Base-by-base conservation (phyloP, 768 basidiomycete species). In the Podaxis pistillaris region DNA sequence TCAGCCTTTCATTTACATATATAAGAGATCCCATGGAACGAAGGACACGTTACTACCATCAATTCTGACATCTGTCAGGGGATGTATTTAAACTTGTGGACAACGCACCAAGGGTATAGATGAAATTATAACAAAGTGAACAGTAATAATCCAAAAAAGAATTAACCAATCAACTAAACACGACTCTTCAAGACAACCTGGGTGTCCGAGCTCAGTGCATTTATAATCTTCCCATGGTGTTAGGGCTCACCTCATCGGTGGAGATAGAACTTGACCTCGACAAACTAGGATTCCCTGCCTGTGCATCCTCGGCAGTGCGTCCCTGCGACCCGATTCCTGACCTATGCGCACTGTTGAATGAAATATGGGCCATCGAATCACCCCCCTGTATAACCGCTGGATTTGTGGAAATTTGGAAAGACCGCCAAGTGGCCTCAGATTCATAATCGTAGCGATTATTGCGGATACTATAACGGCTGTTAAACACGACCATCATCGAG, bases 401-500 rank as follows among this genome's bases (percentile, higher is more conserved):
- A 22, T 12, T 8, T 26, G 22, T 24, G 24, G 24, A 50, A 12
- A 50, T 13, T 9, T 44, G 41, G 41, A 19, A 19, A 28, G 22
- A 24, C 8, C 24, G 19, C 49, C 49, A 28, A 19, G 49, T 50
- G 3, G 22, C n/a, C 24, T 50, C 49, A 8, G 49, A 26, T 22
- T 22, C 22, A 1, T 50, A 24, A 26, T 50, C 49, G 22, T 50
- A 50, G 24, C 22, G 12, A 22, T 50, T 28, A 50, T 50, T 50
- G 49, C 49, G 49, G 22, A 50, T 50, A 22, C 49, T 50, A 22
- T 22, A 50, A 7, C 66, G 66, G 38, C 64, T 67, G 58, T 67
- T 67, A 49, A 67, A 67, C 12, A 67, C 61, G 1, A 59, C 64
- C 66, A 67, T 67, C 66, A 67, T 67, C 22, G 66, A 62, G 24